A percentile compares a stretch with the other conserved stretches of the same genome.
Conservation (phyloP, 257 asterid species). For the Rehmannia glutinosa region DNA sequence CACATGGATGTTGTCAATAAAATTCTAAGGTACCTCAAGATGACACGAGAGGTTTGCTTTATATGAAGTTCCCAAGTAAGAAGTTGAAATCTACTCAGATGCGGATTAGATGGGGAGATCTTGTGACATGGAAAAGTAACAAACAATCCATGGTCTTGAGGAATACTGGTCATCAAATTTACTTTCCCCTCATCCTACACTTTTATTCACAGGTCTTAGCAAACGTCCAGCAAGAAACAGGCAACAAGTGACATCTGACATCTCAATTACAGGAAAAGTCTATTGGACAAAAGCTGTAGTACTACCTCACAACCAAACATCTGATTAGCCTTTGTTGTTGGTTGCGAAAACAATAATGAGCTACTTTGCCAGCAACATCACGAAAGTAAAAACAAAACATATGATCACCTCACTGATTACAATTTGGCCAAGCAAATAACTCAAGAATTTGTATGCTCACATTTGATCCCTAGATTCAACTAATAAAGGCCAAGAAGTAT, state of each 20-base stretch:
- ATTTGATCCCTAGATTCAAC: neutral
- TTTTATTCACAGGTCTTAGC: neutral
- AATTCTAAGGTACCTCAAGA: too few species aligned
- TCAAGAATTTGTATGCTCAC: neutral
- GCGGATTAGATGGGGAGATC: too few species aligned
- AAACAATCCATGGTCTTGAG: too few species aligned
- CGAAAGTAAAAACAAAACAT: neutral
- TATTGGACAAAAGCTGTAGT: neutral
- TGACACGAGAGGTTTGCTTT: too few species aligned
- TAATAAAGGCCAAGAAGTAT: conserved; percentile 1
- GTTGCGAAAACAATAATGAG: neutral
- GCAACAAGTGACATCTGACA: neutral
- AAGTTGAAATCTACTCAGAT: too few species aligned
- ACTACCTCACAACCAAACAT: neutral
- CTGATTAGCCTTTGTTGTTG: neutral
- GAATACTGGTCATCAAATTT: neutral
- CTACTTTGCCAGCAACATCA: neutral
- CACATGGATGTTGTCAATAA: too few species aligned
- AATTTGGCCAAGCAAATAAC: neutral
- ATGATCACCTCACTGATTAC: neutral
- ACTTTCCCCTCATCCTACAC: neutral
- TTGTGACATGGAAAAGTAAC: too few species aligned
- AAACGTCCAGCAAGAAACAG: neutral
- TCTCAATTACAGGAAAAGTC: neutral
- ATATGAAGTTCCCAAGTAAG: too few species aligned